Percentiles rank a stretch among this genome's conserved stretches.
phyloP scores from a whole-genome alignment of 2,329 filamentous ascomycete genomes.

The Colletotrichum liriopes region DNA sequence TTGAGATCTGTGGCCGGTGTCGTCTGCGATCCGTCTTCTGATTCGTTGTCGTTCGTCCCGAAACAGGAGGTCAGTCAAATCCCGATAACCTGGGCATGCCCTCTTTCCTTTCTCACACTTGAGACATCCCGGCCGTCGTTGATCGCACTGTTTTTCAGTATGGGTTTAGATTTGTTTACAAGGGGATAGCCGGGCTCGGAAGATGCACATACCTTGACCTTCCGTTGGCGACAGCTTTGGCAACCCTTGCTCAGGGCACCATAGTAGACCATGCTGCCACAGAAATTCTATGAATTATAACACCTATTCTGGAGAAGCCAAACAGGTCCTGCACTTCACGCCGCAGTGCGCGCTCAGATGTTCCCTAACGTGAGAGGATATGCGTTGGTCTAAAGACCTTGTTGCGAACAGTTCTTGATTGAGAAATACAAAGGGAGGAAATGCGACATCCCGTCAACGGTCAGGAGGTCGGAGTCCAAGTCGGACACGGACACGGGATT shows the following conservation, averaged over 20 bases:
- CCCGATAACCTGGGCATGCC: constrained; percentile 48
- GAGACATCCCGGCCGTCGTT: constrained; percentile 46
- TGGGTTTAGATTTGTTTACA: background rate
- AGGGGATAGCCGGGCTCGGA: background rate
- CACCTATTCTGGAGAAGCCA: background rate
- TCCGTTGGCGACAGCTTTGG: constrained; percentile 48
- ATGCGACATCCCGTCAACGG: background rate
- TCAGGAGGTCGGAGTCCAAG: background rate
- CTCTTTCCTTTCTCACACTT: constrained; percentile 46
- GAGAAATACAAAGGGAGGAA: background rate
- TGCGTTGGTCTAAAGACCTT: no score
- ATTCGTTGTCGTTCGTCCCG: constrained; percentile 47
- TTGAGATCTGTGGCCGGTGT: background rate
- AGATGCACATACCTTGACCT: constrained; percentile 45
- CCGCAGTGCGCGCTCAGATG: background rate
- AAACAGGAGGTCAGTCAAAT: constrained; percentile 46
- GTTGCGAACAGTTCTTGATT: background rate
- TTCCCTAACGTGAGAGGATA: background rate
- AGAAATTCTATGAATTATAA: background rate
- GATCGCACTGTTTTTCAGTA: constrained; percentile 45
- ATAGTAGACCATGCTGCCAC: constrained; percentile 45
- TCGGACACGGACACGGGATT: constrained; percentile 21
- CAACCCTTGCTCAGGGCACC: constrained; percentile 48
- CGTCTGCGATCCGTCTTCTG: constrained; percentile 30
- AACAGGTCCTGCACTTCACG: background rate